Conservation (phyloP, 225 moss, liverwort and hornwort genomes). For the Ulota crispa region DNA sequence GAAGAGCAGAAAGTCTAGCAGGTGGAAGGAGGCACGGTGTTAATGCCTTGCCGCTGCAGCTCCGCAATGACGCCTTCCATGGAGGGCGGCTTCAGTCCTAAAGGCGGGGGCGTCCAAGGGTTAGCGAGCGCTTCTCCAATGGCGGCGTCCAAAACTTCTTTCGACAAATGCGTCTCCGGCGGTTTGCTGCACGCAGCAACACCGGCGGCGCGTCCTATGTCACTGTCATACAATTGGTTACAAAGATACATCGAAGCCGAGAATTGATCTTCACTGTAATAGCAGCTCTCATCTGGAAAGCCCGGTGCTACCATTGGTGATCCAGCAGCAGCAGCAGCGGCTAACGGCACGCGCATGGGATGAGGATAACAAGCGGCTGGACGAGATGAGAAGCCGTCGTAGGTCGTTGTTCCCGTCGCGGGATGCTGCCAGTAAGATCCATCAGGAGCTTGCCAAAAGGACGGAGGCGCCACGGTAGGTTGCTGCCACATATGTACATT, state of each 20-base stretch:
- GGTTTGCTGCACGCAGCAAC: constrained; percentile 93
- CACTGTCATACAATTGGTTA: constrained; percentile 67
- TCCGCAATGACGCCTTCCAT: constrained; percentile 98
- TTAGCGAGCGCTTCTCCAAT: constrained; percentile 95
- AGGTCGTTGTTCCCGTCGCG: constrained; percentile 40
- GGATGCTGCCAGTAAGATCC: constrained; percentile 98
- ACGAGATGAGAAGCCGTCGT: constrained; percentile 28
- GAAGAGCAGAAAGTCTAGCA: constrained; percentile 35
- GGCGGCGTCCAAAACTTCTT: constrained; percentile 93
- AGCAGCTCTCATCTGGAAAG: constrained; percentile 71
- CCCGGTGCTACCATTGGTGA: constrained; percentile 39
- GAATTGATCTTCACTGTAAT: constrained; percentile 75
- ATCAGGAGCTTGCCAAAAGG: constrained; percentile 96
- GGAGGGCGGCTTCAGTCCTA: constrained; percentile 93
- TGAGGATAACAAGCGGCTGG: constrained; percentile 44
- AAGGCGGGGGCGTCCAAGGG: constrained; percentile 88
- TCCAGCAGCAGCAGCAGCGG: background rate
- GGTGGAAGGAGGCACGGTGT: constrained; percentile 78
- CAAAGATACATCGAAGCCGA: constrained; percentile 74
- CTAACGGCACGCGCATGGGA: constrained; percentile 52
- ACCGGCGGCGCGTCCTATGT: constrained; percentile 85
- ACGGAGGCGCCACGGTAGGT: constrained; percentile 63
- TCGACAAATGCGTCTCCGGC: constrained; percentile 81
- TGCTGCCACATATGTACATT: constrained; percentile 98
- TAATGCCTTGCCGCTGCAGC: constrained; percentile 90